Evolutionary conservation across 768 basidiomycete species (phyloP), one percentile per base, ranked within the genome.

Genomic region (Cubamyces sp.): DNA sequence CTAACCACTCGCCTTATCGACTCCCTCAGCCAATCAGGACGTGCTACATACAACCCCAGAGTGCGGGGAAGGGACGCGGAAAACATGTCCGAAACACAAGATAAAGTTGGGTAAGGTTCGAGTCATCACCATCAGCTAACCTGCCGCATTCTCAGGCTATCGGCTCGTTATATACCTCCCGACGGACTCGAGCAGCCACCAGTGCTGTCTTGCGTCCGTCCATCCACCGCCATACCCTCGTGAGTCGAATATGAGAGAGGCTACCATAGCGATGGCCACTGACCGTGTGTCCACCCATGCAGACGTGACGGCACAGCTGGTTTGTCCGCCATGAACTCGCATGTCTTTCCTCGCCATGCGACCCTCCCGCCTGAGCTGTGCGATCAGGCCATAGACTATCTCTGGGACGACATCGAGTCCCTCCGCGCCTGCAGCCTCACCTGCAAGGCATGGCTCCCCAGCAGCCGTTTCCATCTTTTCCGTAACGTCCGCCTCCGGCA

Each of bases 311-410:
- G 49, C 26, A 52, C 40, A 15, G 12, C 21, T 25, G 30, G 51
- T n/a, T 21, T 28, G 34, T 47, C 45, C 42, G 15, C 46, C 34
- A 54, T 55, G 37, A 43, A 34, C 34, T 34, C 34, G 34, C 34
- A 40, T 14, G n/a, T 43, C 21, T 45, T 28, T 23, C 23, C 46
- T 30, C 62, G 40, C 26, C 62, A 28, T 42, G 39, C 23, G n/a
- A 48, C 48, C n/a, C 65, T 73, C 45, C 71, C 71, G 7, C 68
- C 66, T 15, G 72, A 73, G 67, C 68, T 73, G 57, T 57, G 63
- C 30, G 71, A 72, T 58, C 60, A 67, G 66, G 64, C 69, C 41
- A 68, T 73, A 57, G 72, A 73, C 65, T 64, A 69, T 58, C 66
- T 72, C 30, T 69, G 69, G 68, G 68, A 72, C 60, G 72, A 73